A percentile compares a stretch with the other conserved stretches of the same genome.
These are phyloP conservation scores for Venturia asperata DNA, from an alignment of 2,329 filamentous ascomycete genomes.

Conservation along the genomic window DNA sequence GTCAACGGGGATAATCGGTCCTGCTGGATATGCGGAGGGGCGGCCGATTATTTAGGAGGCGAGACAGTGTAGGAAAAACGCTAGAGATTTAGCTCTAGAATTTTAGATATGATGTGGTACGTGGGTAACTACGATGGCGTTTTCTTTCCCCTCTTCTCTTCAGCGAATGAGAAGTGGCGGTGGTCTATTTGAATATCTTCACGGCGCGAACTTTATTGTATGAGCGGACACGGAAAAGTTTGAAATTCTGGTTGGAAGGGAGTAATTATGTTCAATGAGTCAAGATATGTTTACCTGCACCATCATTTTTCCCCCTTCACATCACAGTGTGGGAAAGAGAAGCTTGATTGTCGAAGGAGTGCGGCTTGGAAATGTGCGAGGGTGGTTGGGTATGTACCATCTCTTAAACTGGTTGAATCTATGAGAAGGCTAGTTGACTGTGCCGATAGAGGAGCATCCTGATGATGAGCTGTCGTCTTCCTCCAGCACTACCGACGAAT, in stretches of 20 bases:
- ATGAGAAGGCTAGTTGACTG: too few species aligned
- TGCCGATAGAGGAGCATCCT: too few species aligned
- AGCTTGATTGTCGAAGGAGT: background rate
- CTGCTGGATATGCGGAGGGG: conserved; percentile 14
- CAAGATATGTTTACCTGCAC: background rate
- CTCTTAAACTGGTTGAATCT: too few species aligned
- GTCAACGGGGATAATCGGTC: conserved; percentile 12
- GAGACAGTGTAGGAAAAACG: background rate
- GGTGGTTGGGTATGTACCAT: too few species aligned
- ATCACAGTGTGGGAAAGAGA: background rate
- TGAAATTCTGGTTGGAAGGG: background rate
- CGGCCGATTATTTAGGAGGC: conserved; percentile 1
- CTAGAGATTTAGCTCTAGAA: conserved; percentile 1
- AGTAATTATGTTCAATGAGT: conserved; percentile 5
- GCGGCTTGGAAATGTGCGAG: too few species aligned
- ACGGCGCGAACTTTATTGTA: background rate
- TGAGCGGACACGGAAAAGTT: conserved; percentile 7
- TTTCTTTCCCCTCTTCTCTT: background rate
- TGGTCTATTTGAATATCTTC: too few species aligned
- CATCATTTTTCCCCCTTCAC: background rate
- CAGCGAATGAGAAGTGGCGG: background rate
- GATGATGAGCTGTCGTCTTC: too few species aligned
- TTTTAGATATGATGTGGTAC: background rate
- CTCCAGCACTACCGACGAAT: too few species aligned
- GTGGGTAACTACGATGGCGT: conserved; percentile 7